Base-by-base conservation (phyloP, 164 flowering plant species). In the Protea cynaroides region DNA sequence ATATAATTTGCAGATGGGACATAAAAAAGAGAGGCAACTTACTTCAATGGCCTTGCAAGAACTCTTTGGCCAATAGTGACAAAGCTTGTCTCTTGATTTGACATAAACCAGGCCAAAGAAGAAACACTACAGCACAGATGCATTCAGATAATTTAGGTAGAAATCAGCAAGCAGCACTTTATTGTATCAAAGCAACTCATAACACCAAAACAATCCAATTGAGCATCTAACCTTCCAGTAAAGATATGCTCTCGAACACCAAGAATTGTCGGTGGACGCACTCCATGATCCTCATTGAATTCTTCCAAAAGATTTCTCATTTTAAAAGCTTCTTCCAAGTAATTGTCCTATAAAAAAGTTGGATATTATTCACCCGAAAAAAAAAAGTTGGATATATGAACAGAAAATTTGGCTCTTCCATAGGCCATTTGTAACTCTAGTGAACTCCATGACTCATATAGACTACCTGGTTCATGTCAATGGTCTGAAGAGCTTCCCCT, bases 291-390 rank as follows among this genome's bases (percentile, higher is more conserved):
- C 69, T 90, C 91, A 70, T 86, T 83, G 65, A 95, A 92, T 74
- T 95, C 99, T 81, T 95, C 91, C 65, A 95, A 76, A 50, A 95
- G 91, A 68, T 95, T 95, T 24, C 99, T 89, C 97, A 95, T 90
- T 79, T 95, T 95, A n/a, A 95, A 78, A 70, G 99, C 99, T 85
- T 95, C 99, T 86, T 95, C 99, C 80, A 95, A 71, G 75, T 95
- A 95, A 72, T 95, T 92, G 67, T 95, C 99, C 99, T 95, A 69
- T 57, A n/a, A n/a, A n/a, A n/a, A n/a, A n/a, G n/a, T n/a, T n/a
- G n/a, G n/a, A n/a, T n/a, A n/a, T n/a, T n/a, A n/a, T n/a, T n/a
- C n/a, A n/a, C n/a, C n/a, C n/a, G n/a, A n/a, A n/a, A n/a, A 69
- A 62, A 15, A 60, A 68, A 65, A 58, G 65, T 38, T 46, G 43